phyloP scores from a whole-genome alignment of 139 green algal species.

The Axilococcus clingmanii region DNA sequence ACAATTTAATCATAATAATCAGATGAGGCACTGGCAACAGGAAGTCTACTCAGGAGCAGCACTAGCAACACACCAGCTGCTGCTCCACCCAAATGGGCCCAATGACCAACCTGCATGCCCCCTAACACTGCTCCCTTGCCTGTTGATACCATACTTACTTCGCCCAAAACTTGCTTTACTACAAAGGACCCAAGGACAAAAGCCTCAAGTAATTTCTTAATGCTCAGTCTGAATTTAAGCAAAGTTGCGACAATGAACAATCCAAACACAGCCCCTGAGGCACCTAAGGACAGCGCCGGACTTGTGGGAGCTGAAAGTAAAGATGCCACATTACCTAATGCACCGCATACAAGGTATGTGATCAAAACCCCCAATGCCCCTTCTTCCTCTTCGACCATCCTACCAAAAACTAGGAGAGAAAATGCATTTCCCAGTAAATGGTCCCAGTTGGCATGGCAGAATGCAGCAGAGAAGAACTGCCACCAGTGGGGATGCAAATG shows the following conservation, averaged over 20 bases:
- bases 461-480: slow-evolving; percentile 37
- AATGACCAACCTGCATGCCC: slow-evolving; percentile 35
- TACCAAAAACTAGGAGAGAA: slow-evolving; percentile 36
- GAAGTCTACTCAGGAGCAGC: slow-evolving; percentile 26
- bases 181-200: slow-evolving; percentile 58
- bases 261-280: slow-evolving; percentile 56
- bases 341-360: slow-evolving; percentile 35
- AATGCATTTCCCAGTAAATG: slow-evolving; percentile 38
- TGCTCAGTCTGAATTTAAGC: slow-evolving; percentile 32
- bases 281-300: slow-evolving; percentile 15
- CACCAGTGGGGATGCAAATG: slow-evolving; percentile 26
- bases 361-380: slow-evolving; percentile 27
- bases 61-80: slow-evolving; percentile 34
- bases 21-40: neutral
- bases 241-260: slow-evolving; percentile 58
- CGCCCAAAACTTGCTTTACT: slow-evolving; percentile 34
- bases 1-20: neutral
- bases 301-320: slow-evolving; percentile 22
- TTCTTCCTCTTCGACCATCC: slow-evolving; percentile 46
- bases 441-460: slow-evolving; percentile 38
- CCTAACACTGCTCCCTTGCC: slow-evolving; percentile 14
- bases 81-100: slow-evolving; percentile 42
- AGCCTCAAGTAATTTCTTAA: slow-evolving; percentile 44
- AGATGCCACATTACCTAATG: slow-evolving; percentile 22
- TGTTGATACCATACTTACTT: slow-evolving; percentile 17